Percentiles rank a stretch among this genome's conserved stretches.
Conservation (phyloP, 495 filamentous ascomycete genomes). For the Tuber microsphaerosporum region DNA sequence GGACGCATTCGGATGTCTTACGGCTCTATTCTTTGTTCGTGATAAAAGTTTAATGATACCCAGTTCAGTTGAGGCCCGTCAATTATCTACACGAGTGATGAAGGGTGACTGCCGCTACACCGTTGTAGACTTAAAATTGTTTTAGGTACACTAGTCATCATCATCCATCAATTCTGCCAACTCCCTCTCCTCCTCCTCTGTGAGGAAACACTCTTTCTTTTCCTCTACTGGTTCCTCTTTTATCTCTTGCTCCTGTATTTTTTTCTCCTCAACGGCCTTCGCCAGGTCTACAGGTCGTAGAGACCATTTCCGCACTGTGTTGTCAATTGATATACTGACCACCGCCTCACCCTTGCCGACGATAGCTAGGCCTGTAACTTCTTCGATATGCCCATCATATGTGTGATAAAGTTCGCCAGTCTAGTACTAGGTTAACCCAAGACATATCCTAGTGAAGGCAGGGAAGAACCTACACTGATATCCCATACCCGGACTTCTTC, state of each 20-base stretch:
- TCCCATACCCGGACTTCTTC: constrained; percentile 92
- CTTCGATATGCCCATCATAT: constrained; percentile 83
- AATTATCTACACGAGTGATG: background rate
- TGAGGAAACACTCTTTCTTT: constrained; percentile 51
- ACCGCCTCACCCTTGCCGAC: constrained; percentile 51
- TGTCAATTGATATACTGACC: constrained; percentile 80
- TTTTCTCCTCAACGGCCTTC: constrained; percentile 51
- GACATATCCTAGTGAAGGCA: background rate
- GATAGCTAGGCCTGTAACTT: constrained; percentile 72
- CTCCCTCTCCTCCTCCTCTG: constrained; percentile 76
- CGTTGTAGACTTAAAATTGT: background rate
- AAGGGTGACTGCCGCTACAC: background rate
- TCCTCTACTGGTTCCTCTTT: constrained; percentile 44
- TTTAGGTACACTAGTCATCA: constrained; percentile 45
- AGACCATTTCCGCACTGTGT: constrained; percentile 75
- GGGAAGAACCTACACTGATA: constrained; percentile 46
- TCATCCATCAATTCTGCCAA: constrained; percentile 82
- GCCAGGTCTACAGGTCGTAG: constrained; percentile 59
- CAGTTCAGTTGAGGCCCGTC: background rate
- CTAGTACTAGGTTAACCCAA: constrained; percentile 32
- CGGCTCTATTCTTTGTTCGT: background rate
- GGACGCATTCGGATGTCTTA: background rate
- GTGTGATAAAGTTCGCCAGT: constrained; percentile 68
- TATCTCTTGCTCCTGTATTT: constrained; percentile 47
- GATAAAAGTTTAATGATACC: background rate